Conservation (phyloP, 352 stramenopile species). For the Phytophthora boehmeriae region DNA sequence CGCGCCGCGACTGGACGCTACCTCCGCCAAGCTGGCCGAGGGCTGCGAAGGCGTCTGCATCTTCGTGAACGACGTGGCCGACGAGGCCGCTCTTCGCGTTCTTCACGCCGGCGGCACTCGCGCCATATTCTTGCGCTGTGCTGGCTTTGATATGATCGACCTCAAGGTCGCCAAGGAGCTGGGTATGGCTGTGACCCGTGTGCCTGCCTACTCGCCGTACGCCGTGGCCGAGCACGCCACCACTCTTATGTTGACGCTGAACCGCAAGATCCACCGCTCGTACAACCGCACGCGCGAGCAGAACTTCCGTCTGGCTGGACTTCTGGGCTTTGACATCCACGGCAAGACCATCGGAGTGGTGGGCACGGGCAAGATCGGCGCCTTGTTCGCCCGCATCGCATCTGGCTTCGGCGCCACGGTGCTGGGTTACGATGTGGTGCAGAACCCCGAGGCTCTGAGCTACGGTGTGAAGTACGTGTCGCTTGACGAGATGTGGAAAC, state of each 20-base stretch:
- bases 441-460: conserved; percentile 43
- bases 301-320: conserved; percentile 62
- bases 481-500: conserved; percentile 49
- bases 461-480: conserved; percentile 31
- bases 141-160: conserved; percentile 76
- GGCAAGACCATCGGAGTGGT: conserved; percentile 68
- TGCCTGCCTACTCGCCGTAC: conserved; percentile 73
- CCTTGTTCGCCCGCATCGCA: conserved; percentile 47
- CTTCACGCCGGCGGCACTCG: conserved; percentile 46
- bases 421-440: conserved; percentile 59
- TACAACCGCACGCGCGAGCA: conserved; percentile 65
- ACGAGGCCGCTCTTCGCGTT: conserved; percentile 49
- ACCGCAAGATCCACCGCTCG: conserved; percentile 66
- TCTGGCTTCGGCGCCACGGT: conserved; percentile 37
- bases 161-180: conserved; percentile 52
- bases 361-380: conserved; percentile 41
- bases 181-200: conserved; percentile 51
- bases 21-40: conserved; percentile 47
- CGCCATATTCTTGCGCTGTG: conserved; percentile 70
- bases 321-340: conserved; percentile 55
- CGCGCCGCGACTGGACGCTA: conserved; percentile 42
- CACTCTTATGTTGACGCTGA: conserved; percentile 73
- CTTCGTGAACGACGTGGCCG: conserved; percentile 82
- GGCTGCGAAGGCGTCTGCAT: conserved; percentile 63
- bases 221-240: conserved; percentile 73